Conservation (phyloP, 495 filamentous ascomycete species). For the Penicillium chermesinum region DNA sequence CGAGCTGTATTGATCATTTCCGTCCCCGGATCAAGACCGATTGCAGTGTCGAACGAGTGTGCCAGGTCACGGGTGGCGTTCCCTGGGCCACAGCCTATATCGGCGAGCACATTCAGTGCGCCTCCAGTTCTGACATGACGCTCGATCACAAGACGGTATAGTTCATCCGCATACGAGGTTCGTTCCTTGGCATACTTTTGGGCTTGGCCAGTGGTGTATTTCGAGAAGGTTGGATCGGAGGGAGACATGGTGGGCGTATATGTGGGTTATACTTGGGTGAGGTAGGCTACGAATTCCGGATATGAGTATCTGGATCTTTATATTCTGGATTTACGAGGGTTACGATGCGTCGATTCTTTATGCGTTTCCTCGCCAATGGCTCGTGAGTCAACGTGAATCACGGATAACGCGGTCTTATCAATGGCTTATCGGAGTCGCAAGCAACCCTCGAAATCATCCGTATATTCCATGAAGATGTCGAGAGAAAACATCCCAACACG, state of each 20-base stretch:
- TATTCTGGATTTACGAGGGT: too few relatives aligned
- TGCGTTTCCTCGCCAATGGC: neutral
- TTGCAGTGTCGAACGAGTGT: conserved; percentile 31
- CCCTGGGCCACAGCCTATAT: conserved; percentile 53
- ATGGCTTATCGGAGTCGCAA: neutral
- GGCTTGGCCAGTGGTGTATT: conserved; percentile 37
- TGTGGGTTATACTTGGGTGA: neutral
- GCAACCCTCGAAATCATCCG: too few relatives aligned
- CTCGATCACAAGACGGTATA: conserved; percentile 41
- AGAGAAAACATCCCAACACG: too few relatives aligned
- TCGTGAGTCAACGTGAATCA: neutral
- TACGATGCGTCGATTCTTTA: too few relatives aligned
- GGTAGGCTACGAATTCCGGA: neutral
- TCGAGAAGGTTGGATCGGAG: conserved; percentile 36
- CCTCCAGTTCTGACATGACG: conserved; percentile 30
- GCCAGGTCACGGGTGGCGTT: conserved; percentile 36
- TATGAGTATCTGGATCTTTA: too few relatives aligned
- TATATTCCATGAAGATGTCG: too few relatives aligned
- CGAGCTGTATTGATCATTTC: conserved; percentile 48
- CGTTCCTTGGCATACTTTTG: conserved; percentile 37
- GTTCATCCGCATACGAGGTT: conserved; percentile 27
- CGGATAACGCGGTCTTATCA: neutral
- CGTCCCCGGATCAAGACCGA: conserved; percentile 45
- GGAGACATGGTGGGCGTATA: neutral
- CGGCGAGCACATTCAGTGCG: conserved; percentile 43